A percentile compares a stretch with the other conserved stretches of the same genome.
Conservation (phyloP, 768 basidiomycete genomes). For the Xerocomellus intermedius region DNA sequence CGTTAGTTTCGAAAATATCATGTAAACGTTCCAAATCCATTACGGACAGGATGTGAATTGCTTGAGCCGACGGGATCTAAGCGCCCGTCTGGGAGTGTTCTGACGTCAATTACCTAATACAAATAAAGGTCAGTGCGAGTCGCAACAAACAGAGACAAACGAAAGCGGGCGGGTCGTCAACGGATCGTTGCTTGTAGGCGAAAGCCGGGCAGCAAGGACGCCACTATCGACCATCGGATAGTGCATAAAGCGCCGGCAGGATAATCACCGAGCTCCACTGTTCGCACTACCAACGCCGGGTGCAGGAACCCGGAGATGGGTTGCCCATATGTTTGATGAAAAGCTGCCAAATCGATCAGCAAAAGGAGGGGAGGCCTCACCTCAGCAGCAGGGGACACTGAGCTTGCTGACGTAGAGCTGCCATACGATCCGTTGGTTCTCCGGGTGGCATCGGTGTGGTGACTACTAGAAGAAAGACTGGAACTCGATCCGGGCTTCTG, state of each 20-base stretch:
- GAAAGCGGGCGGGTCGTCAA: conserved; percentile 6
- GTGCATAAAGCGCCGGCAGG: conserved; percentile 10
- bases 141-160: conserved; percentile 10
- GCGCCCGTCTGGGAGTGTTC: conserved; percentile 3
- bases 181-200: not conserved
- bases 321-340: conserved; percentile 7
- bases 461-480: conserved; percentile 19
- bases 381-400: conserved; percentile 19
- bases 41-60: conserved; percentile 23
- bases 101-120: conserved; percentile 32
- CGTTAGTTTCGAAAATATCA: conserved; percentile 15
- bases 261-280: conserved; percentile 22
- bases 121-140: conserved; percentile 8
- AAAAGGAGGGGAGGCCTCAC: conserved; percentile 18
- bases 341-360: conserved; percentile 6
- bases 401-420: conserved; percentile 27
- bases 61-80: conserved; percentile 16
- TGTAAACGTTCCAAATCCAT: conserved; percentile 5
- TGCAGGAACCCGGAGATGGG: conserved; percentile 14
- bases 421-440: conserved; percentile 21
- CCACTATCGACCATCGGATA: not conserved
- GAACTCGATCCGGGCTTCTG: conserved; percentile 31
- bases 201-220: not conserved
- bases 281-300: conserved; percentile 15
- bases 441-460: conserved; percentile 28